phyloP scores from a whole-genome alignment of 2,329 filamentous ascomycete species.

The Cladorrhinum sp. region DNA sequence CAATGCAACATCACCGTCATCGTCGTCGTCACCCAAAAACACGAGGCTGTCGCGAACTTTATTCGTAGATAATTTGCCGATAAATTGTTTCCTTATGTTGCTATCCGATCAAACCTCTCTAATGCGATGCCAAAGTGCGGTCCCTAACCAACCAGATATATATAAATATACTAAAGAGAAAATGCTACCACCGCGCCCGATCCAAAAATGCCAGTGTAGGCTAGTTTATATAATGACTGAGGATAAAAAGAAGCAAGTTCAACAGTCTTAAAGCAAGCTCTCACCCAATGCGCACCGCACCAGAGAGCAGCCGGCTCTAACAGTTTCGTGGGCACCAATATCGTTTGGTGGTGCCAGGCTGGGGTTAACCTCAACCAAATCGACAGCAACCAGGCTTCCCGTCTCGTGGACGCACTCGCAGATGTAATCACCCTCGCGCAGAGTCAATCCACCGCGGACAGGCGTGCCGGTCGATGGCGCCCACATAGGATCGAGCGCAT shows the following conservation, averaged over 20 bases:
- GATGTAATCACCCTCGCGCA: constrained; percentile 96
- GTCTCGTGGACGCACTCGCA: constrained; percentile 83
- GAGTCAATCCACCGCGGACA: constrained; percentile 85
- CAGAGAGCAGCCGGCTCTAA: constrained; percentile 84
- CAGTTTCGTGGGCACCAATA: constrained; percentile 74
- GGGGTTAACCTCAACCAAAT: constrained; percentile 80
- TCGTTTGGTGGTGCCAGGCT: constrained; percentile 59
- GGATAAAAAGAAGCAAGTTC: neutral
- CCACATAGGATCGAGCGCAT: constrained; percentile 93
- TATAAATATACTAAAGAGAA: neutral
- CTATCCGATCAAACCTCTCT: neutral
- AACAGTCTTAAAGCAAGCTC: constrained; percentile 66
- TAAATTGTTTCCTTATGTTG: neutral
- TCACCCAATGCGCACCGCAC: constrained; percentile 91
- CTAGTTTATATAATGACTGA: neutral
- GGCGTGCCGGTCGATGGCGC: constrained; percentile 94
- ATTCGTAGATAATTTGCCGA: neutral
- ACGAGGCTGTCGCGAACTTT: neutral
- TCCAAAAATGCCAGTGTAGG: neutral
- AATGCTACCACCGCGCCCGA: neutral
- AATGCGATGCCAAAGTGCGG: too few species aligned
- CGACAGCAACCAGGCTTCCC: constrained; percentile 73
- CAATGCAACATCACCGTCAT: neutral
- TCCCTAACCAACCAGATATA: neutral
- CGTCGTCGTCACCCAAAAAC: neutral